A percentile compares a stretch with the other conserved stretches of the same genome.
phyloP scores from a whole-genome alignment of 495 filamentous ascomycete species.

The Talaromyces liani region DNA sequence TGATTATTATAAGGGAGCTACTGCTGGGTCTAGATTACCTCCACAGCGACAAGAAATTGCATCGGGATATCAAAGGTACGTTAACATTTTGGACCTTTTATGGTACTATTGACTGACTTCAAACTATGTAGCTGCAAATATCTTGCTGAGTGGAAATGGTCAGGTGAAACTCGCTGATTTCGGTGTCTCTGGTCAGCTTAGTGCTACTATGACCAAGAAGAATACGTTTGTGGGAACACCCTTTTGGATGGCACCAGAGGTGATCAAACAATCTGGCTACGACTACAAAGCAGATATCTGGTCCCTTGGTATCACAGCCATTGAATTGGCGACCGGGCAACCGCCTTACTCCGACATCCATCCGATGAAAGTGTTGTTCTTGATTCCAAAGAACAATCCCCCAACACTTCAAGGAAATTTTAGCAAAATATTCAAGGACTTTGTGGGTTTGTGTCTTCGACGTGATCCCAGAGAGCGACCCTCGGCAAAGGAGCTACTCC shows the following conservation, averaged over 20 bases:
- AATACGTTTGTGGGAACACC: slow-evolving; percentile 98
- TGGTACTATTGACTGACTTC: background rate
- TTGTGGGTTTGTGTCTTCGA: slow-evolving; percentile 78
- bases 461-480: slow-evolving; percentile 85
- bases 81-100: background rate
- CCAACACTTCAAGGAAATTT: slow-evolving; percentile 80
- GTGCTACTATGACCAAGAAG: slow-evolving; percentile 98
- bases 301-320: slow-evolving; percentile 96
- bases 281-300: slow-evolving; percentile 99
- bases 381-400: slow-evolving; percentile 92
- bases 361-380: slow-evolving; percentile 96
- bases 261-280: slow-evolving; percentile 97
- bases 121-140: slow-evolving; percentile 66
- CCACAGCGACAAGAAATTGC: slow-evolving; percentile 89
- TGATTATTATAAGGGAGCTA: slow-evolving; percentile 86
- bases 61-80: slow-evolving; percentile 92
- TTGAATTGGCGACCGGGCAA: slow-evolving; percentile 88
- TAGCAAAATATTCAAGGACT: slow-evolving; percentile 87
- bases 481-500: slow-evolving; percentile 78
- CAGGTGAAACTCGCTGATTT: slow-evolving; percentile 98
- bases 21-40: slow-evolving; percentile 87
- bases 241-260: slow-evolving; percentile 99
- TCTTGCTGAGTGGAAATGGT: slow-evolving; percentile 77
- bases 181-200: slow-evolving; percentile 93
- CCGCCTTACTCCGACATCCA: slow-evolving; percentile 96